These are phyloP conservation scores for Przewalskia tangutica DNA, from an alignment of 257 asterid genomes.

Conservation along the genomic window DNA sequence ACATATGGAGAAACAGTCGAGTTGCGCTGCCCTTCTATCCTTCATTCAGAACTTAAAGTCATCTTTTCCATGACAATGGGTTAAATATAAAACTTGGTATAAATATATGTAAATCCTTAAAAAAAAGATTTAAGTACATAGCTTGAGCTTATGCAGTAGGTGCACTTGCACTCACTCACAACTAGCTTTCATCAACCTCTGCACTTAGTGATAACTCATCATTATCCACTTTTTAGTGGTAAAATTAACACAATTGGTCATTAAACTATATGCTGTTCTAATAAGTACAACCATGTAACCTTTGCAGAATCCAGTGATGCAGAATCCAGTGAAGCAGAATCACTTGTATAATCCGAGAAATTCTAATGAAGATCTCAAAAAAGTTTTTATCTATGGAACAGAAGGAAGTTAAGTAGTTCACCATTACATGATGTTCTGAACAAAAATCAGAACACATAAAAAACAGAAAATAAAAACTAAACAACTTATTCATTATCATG, in stretches of 20 bases:
- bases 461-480: too few species aligned
- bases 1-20: too few species aligned
- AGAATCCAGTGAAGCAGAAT: background rate
- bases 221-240: background rate
- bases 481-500: too few species aligned
- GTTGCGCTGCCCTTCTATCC: too few species aligned
- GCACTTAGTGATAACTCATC: background rate
- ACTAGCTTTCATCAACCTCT: background rate
- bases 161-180: background rate
- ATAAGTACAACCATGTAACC: background rate
- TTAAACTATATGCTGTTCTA: background rate
- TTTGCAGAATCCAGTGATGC: background rate
- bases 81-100: background rate
- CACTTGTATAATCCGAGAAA: too few species aligned
- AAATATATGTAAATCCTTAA: too few species aligned
- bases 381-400: too few species aligned
- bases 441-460: too few species aligned
- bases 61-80: background rate
- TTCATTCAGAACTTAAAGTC: background rate
- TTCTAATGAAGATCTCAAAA: too few species aligned
- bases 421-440: too few species aligned
- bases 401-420: too few species aligned
- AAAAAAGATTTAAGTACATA: background rate
- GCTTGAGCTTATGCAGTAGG: background rate
- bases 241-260: background rate